Base-by-base conservation (phyloP, 805 yeast genomes). In the Wickerhamomyces rabaulensis region DNA sequence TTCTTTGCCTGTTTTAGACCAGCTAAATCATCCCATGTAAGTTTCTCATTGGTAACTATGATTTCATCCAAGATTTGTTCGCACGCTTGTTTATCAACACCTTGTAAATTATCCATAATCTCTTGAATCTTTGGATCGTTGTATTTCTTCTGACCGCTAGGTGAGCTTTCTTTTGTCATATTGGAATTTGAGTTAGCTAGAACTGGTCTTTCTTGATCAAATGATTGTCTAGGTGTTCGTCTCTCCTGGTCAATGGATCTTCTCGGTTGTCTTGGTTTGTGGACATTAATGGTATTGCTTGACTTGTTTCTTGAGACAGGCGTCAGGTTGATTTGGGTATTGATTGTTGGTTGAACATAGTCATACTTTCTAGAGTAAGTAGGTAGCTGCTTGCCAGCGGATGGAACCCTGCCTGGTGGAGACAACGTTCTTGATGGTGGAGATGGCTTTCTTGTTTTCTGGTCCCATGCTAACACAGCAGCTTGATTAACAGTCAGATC, bases 11-110 rank as follows among this genome's bases (percentile, higher is more conserved):
- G 73, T 45, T 85, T 92, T 26, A 94, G 67, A 1, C 99, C 99
- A 0, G 96, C 96, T 52, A 92, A 86, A 60, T 94, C 98, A 44
- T 85, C 92, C 98, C 98, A 94, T 55, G 78, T 82, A 2, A 92
- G 94, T 56, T 87, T 87, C 60, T 91, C 97, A 13, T 96, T 97
- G 45, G 82, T 82, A 6, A 90, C 85, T 22, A 92, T 85, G 48
- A 92, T 88, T 60, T 92, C 97, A 52, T 85, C 86, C 46, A 92
- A 68, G 43, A 92, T 91, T 61, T 88, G 96, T 52, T 78, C 78
- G 10, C 95, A 96, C 0, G 95, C 84, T 4, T 58, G 57, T 46
- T 78, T 80, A 64, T 92, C 98, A 10, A 92, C 86, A 2, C 96
- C 97, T 33, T 63, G 67, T 6, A 70, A 49, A 8, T 62, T 55